These are phyloP conservation scores for Rosa chinensis DNA, from an alignment of 306 rosid species.

Conservation along the genomic window DNA sequence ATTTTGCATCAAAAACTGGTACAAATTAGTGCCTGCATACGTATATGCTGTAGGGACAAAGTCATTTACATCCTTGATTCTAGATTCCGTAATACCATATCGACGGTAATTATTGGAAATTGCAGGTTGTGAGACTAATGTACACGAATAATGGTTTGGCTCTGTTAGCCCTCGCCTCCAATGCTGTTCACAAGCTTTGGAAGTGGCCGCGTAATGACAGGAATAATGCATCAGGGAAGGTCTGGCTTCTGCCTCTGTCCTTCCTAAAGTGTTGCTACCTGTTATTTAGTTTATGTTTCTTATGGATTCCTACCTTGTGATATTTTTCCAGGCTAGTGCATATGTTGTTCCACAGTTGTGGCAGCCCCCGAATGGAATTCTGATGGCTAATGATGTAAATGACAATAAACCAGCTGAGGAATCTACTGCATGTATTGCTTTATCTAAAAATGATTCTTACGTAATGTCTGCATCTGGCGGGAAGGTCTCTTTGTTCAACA, in stretches of 20 bases:
- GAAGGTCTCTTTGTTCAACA: conserved; percentile 45
- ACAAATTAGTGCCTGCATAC: not conserved
- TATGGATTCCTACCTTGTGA: not conserved
- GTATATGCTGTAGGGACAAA: not conserved
- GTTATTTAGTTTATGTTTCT: conserved; percentile 9
- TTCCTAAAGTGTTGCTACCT: not conserved
- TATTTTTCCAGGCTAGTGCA: conserved; percentile 39
- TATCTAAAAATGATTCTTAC: conserved; percentile 47
- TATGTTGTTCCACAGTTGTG: conserved; percentile 44
- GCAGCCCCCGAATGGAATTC: conserved; percentile 48
- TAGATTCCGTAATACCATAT: not conserved
- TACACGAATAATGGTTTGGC: conserved; percentile 44
- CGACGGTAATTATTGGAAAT: conserved; percentile 16
- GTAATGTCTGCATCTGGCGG: conserved; percentile 57
- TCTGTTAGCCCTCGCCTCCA: conserved; percentile 39
- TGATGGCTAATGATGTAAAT: conserved; percentile 42
- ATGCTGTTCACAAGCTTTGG: conserved; percentile 52
- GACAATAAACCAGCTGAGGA: conserved; percentile 44
- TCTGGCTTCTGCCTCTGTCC: conserved; percentile 2
- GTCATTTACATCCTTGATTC: not conserved
- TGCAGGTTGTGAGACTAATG: conserved; percentile 44
- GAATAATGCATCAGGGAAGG: conserved; percentile 45
- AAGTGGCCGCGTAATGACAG: conserved; percentile 49
- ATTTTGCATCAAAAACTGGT: not conserved
- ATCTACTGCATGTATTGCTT: conserved; percentile 45